phyloP scores from a whole-genome alignment of 2,329 filamentous ascomycete genomes.

The Talaromyces amestolkiae region DNA sequence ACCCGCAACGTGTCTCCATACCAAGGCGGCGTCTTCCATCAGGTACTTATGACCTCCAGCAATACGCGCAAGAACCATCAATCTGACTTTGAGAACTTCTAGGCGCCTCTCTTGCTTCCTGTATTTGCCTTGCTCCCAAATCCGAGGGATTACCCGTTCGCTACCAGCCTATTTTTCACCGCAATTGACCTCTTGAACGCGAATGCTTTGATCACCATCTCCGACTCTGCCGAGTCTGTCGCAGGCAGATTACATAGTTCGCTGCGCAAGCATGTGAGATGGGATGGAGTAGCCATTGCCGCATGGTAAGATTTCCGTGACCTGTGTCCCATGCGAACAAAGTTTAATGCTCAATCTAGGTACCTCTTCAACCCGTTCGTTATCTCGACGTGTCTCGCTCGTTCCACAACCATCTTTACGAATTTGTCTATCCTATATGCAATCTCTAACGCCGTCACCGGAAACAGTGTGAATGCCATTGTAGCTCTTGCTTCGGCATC shows the following conservation, averaged over 20 bases:
- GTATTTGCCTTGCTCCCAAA: constrained; percentile 86
- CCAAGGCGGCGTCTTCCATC: constrained; percentile 81
- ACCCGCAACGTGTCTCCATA: constrained; percentile 96
- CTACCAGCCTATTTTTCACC: constrained; percentile 78
- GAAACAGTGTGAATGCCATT: constrained; percentile 71
- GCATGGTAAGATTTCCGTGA: constrained; percentile 60
- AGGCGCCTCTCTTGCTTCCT: constrained; percentile 86
- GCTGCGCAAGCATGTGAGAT: constrained; percentile 69
- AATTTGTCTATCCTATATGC: constrained; percentile 84
- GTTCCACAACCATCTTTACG: constrained; percentile 84
- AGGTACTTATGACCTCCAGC: constrained; percentile 42
- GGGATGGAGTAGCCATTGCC: constrained; percentile 72
- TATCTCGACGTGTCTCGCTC: constrained; percentile 82
- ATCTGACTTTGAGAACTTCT: neutral
- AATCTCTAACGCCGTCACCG: constrained; percentile 73
- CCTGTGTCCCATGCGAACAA: neutral
- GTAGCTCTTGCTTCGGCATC: constrained; percentile 81
- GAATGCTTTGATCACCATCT: constrained; percentile 72
- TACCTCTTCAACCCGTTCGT: constrained; percentile 96
- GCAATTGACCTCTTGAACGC: constrained; percentile 78
- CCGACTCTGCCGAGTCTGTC: constrained; percentile 74
- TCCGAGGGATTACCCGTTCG: constrained; percentile 63
- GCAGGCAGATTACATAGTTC: constrained; percentile 76
- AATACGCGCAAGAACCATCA: constrained; percentile 10
- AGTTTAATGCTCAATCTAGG: constrained; percentile 46